Base-by-base conservation (phyloP, 148 eudicot genomes). In the Talinum fruticosum region DNA sequence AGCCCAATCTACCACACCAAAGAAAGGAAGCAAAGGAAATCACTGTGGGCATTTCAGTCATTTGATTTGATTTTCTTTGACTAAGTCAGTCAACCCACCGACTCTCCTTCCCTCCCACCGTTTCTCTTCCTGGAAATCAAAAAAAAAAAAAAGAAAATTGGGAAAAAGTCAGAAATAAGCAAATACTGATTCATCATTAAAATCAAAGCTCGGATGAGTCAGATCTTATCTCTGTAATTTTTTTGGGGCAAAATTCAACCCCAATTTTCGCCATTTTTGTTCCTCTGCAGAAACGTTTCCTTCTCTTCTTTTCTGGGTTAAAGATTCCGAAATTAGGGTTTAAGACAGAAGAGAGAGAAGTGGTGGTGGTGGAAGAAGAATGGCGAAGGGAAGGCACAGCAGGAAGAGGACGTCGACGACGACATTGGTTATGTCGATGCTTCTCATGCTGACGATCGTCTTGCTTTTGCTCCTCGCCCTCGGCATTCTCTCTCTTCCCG, bases 401-500 rank as follows among this genome's bases (percentile, higher is more conserved):
- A 77, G 88, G 62, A 93, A 89, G 86, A 78, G 97, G 75, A 82
- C 93, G 6, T 85, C 94, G 30, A 89, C 89, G 38, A 76, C 82
- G 6, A 84, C 88, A 34, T 82, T 92, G 30, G 90, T 90, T 30
- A 82, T 94, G 8, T 83, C 93, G 34, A 87, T 92, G 93, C 83
- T 92, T 23, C 75, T 94, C 21, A 90, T 92, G 98, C 71, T 90
- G 5, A 83, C 90, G 1, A 66, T 90, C 2, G 91, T 90, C 0
- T 82, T 95, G 16, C 78, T 92, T 33, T 75, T 95, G 76, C 97
- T 95, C 71, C 89, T 95, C 53, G 94, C 94, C 65, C 89, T 95
- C 13, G 99, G 99, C 24, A 92, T 95, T 41, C 86, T 95, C 71
- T 89, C 92, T 77, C 93, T 95, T 28, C 99, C 99, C 28, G 84